Evolutionary conservation across 129 eudicot genomes (phyloP).

Genomic region (Escallonia herrerae): DNA sequence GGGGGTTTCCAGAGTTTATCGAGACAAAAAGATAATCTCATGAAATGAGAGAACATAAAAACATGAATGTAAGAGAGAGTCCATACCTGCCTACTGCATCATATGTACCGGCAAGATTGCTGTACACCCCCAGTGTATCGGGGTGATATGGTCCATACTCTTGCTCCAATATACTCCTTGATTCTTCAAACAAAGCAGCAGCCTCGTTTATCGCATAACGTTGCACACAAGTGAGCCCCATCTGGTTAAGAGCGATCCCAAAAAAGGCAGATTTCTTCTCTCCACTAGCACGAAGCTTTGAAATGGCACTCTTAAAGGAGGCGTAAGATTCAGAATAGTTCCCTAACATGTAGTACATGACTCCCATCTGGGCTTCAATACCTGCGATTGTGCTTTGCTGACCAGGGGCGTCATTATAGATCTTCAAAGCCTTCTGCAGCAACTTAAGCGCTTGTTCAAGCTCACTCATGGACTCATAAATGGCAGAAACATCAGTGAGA

Average conservation of each 20-base stretch:
- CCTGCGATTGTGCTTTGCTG: constrained; percentile 83
- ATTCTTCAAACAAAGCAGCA: constrained; percentile 63
- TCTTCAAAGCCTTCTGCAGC: constrained; percentile 66
- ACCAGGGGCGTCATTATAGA: constrained; percentile 68
- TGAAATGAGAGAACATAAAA: no score
- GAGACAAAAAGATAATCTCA: no score
- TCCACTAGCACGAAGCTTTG: constrained; percentile 72
- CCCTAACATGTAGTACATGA: constrained; percentile 64
- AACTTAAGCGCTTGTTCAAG: constrained; percentile 63
- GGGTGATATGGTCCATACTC: constrained; percentile 80
- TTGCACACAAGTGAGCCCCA: constrained; percentile 86
- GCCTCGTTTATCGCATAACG: constrained; percentile 69
- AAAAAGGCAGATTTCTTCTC: constrained; percentile 84
- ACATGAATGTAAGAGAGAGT: no score
- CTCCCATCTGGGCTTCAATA: constrained; percentile 87
- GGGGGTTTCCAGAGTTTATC: no score
- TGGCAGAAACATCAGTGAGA: constrained; percentile 67
- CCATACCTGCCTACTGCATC: constrained; percentile 84
- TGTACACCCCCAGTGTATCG: constrained; percentile 79
- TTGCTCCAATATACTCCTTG: constrained; percentile 54
- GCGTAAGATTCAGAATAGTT: constrained; percentile 56
- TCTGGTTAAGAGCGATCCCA: constrained; percentile 81
- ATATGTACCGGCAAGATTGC: constrained; percentile 88
- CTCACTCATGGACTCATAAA: constrained; percentile 83
- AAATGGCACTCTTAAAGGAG: constrained; percentile 44